Base-by-base conservation (phyloP, 805 yeast species). In the Ogataea siamensis region DNA sequence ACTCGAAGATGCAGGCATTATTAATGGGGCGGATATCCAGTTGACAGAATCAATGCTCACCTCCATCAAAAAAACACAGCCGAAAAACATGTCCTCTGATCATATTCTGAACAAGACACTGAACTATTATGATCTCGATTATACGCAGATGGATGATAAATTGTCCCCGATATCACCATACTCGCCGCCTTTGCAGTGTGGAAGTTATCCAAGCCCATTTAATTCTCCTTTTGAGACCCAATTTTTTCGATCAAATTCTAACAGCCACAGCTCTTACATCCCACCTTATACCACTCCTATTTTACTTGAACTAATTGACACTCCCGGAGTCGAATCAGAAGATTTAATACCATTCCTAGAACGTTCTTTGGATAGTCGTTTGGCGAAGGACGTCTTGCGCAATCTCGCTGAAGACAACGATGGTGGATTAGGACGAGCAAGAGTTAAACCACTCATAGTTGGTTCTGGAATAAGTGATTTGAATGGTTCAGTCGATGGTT, bases 391-490 rank as follows among this genome's bases (percentile, higher is more conserved):
- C 21, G 70, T 78, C 10, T 59, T 84, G 19, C 69, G 70, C 32
- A 82, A 82, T 34, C 61, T 84, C 34, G 84, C 83, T 4, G 67
- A 76, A 43, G 82, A 45, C 20, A 33, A 37, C 25, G 49, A 51
- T 26, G 48, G 48, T 1, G 37, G 34, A 5, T 34, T 32, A 17
- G 49, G 44, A 23, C 47, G 65, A 26, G 55, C 61, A 3, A 38
- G 61, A 9, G 80, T 87, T 5, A 78, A 77, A 36, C 84, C 89
- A 3, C 57, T 84, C 39, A 57, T 84, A 9, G 85, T 81, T 3
- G 91, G 87, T 5, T 78, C 87, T 25, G 93, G 93, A 1, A 85
- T 88, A 5, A 74, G 86, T 28, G 91, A 83, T 43, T 59, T 84
- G 49, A 83, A 84, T 54, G 89, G 88, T 4, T 68, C 76, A 21